These are phyloP conservation scores for Debaryomyces prosopidis DNA, from an alignment of 805 yeast species.

Conservation along the genomic window DNA sequence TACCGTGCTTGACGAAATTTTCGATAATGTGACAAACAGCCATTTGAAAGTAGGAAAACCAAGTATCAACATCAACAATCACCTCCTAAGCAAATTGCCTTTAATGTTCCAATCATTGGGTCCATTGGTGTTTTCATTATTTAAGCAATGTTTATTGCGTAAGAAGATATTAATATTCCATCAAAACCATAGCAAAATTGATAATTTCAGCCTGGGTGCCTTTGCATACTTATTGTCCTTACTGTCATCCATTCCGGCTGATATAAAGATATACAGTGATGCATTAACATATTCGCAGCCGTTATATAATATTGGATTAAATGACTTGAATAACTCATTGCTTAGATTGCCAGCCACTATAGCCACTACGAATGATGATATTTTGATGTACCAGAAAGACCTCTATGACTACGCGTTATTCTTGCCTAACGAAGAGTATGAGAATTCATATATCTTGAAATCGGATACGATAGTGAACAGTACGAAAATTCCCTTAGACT, in stretches of 20 bases:
- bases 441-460: constrained; percentile 13
- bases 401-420: constrained; percentile 49
- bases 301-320: constrained; percentile 62
- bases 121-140: constrained; percentile 62
- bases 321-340: constrained; percentile 41
- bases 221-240: constrained; percentile 60
- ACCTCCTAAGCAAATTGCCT: constrained; percentile 44
- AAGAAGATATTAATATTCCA: constrained; percentile 52
- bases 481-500: constrained; percentile 1
- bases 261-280: constrained; percentile 27
- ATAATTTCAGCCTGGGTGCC: constrained; percentile 33
- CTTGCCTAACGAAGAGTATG: constrained; percentile 18
- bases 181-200: constrained; percentile 18
- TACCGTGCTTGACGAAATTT: constrained; percentile 16
- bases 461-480: constrained; percentile 1
- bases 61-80: constrained; percentile 27
- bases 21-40: constrained; percentile 11
- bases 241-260: constrained; percentile 64
- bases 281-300: constrained; percentile 40
- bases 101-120: constrained; percentile 54
- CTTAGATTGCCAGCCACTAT: constrained; percentile 39
- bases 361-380: constrained; percentile 68
- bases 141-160: constrained; percentile 63
- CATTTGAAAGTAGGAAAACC: constrained; percentile 9
- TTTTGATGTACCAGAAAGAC: constrained; percentile 53